Percentiles rank a stretch among this genome's conserved stretches.
phyloP scores from a whole-genome alignment of 805 yeast genomes.

The Teunomyces funiuensis region DNA sequence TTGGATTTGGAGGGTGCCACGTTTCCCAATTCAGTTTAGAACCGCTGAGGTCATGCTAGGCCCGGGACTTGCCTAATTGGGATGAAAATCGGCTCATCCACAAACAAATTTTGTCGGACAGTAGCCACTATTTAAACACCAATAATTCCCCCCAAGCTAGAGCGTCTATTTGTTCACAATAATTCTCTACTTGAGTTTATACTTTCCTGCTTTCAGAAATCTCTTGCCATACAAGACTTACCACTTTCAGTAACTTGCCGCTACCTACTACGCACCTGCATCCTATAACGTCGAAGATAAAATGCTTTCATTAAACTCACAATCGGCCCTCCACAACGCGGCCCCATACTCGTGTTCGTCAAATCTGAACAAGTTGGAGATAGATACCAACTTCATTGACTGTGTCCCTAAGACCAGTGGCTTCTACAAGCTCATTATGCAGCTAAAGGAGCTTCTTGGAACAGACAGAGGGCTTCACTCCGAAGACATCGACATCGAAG shows the following conservation, averaged over 20 bases:
- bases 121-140: conserved; percentile 1
- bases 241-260: background rate
- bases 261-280: background rate
- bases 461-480: conserved; percentile 35
- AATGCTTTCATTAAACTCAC: conserved; percentile 4
- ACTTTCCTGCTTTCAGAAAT: background rate
- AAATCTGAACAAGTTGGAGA: conserved; percentile 4
- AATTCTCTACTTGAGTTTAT: background rate
- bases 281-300: background rate
- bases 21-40: background rate
- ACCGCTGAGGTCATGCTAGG: conserved; percentile 3
- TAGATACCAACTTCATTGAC: conserved; percentile 3
- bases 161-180: background rate
- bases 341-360: conserved; percentile 4
- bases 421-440: conserved; percentile 25
- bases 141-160: background rate
- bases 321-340: background rate
- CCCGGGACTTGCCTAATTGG: background rate
- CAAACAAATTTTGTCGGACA: background rate
- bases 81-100: background rate
- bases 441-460: conserved; percentile 27
- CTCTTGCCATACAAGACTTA: background rate
- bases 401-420: conserved; percentile 7
- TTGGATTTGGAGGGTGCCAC: background rate
- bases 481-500: conserved; percentile 53